Percentiles rank a stretch among this genome's conserved stretches.
Conservation (phyloP, 129 eudicot genomes). For the Scalesia atractyloides region DNA sequence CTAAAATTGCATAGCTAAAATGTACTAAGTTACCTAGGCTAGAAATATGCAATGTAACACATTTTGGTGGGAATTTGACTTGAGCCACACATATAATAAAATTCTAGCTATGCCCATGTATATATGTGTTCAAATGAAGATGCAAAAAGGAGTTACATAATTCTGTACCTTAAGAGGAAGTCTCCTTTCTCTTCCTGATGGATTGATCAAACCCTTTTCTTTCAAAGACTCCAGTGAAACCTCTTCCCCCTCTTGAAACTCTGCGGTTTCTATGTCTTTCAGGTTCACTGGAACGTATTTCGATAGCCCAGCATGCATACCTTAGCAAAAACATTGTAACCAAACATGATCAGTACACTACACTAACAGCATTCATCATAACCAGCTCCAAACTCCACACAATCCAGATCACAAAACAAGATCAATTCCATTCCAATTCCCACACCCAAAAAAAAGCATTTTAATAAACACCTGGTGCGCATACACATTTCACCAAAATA, state of each 20-base stretch:
- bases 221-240: constrained; percentile 84
- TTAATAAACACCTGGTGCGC: constrained; percentile 30
- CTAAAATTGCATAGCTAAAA: too few species aligned
- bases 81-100: too few species aligned
- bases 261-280: constrained; percentile 79
- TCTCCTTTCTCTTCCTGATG: constrained; percentile 97
- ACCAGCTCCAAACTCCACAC: too few species aligned
- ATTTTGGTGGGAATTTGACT: background rate
- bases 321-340: constrained; percentile 34
- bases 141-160: background rate
- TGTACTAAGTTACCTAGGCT: background rate
- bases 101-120: too few species aligned
- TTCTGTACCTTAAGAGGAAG: constrained; percentile 76
- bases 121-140: background rate
- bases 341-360: background rate
- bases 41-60: background rate
- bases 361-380: background rate
- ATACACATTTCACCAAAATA: background rate
- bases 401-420: too few species aligned
- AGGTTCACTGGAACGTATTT: constrained; percentile 87
- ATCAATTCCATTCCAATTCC: too few species aligned
- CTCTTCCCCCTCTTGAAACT: constrained; percentile 92
- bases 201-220: constrained; percentile 79
- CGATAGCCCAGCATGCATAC: constrained; percentile 90
- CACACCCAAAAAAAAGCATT: background rate